Percentiles rank a stretch among this genome's conserved stretches.
Evolutionary conservation across 768 basidiomycete genomes (phyloP).

Genomic region (Amanita phalloides): DNA sequence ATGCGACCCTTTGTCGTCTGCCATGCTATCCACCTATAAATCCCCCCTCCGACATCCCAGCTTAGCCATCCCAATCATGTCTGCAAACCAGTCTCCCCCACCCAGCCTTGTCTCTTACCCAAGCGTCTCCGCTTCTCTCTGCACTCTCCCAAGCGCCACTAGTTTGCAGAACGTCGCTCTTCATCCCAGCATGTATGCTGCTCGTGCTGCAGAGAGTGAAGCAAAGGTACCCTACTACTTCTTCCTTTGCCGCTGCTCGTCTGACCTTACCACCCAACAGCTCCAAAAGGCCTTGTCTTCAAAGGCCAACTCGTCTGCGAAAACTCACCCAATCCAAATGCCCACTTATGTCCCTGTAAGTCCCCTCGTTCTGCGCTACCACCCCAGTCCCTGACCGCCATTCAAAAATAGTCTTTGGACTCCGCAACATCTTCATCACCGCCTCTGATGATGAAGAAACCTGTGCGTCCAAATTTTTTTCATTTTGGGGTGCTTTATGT

Average conservation of each 20-base stretch:
- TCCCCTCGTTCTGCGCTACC: conserved; percentile 5
- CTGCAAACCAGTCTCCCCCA: conserved; percentile 17
- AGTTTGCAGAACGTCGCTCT: conserved; percentile 55
- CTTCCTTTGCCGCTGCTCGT: not conserved
- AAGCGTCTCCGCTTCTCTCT: conserved; percentile 58
- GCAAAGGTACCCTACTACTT: conserved; percentile 43
- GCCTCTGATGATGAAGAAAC: conserved; percentile 48
- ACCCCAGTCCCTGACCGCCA: not conserved
- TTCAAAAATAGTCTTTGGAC: conserved; percentile 2
- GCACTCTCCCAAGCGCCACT: conserved; percentile 61
- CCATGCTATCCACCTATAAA: not conserved
- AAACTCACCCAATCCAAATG: conserved; percentile 15
- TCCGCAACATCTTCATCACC: conserved; percentile 19
- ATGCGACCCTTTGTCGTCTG: not conserved
- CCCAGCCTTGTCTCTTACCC: conserved; percentile 61
- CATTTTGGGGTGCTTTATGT: not conserved
- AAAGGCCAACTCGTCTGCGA: conserved; percentile 35
- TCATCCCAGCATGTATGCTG: conserved; percentile 61
- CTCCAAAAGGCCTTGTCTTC: conserved; percentile 51
- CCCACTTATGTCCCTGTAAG: conserved; percentile 28
- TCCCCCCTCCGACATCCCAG: conserved; percentile 7
- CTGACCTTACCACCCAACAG: conserved; percentile 17
- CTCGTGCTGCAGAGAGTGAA: conserved; percentile 60
- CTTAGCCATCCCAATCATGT: conserved; percentile 9
- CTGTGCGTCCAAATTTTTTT: conserved; percentile 21